A percentile compares a stretch with the other conserved stretches of the same genome.
These are phyloP conservation scores for Trichophyton benhamiae DNA, from an alignment of 2,329 filamentous ascomycete genomes.

Conservation along the genomic window DNA sequence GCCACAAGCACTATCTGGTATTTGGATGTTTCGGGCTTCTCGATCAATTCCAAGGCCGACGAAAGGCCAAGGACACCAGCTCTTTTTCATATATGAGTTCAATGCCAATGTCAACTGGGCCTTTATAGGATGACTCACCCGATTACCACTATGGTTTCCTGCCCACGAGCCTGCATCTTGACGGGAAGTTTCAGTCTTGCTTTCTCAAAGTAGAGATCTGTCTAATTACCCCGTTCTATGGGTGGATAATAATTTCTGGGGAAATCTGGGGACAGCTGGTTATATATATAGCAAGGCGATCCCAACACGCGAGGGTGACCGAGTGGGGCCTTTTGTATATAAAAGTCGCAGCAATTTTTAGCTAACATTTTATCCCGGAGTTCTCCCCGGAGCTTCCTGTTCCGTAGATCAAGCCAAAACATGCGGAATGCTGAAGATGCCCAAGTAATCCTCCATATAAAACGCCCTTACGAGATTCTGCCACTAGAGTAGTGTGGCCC, in stretches of 20 bases:
- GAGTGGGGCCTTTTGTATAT: neutral
- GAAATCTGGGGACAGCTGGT: neutral
- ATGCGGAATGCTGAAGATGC: neutral
- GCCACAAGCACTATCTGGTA: constrained; percentile 29
- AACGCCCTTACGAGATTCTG: neutral
- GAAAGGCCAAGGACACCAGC: constrained; percentile 32
- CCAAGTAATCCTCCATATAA: neutral
- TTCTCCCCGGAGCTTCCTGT: neutral
- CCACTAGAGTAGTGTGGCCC: neutral
- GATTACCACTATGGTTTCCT: constrained; percentile 26
- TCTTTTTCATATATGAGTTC: constrained; percentile 15
- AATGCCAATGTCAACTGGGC: neutral
- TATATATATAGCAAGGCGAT: neutral
- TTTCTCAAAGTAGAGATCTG: neutral
- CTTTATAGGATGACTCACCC: constrained; percentile 19
- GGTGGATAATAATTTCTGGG: neutral
- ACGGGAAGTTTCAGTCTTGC: neutral
- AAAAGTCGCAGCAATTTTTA: neutral
- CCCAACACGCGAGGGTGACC: neutral
- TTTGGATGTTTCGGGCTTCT: constrained; percentile 17
- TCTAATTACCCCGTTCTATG: neutral
- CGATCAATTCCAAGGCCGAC: constrained; percentile 25
- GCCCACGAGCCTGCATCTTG: neutral
- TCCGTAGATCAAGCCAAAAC: neutral
- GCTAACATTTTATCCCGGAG: neutral